Evolutionary conservation across 495 filamentous ascomycete genomes (phyloP).

Genomic region (Neurospora discreta): DNA sequence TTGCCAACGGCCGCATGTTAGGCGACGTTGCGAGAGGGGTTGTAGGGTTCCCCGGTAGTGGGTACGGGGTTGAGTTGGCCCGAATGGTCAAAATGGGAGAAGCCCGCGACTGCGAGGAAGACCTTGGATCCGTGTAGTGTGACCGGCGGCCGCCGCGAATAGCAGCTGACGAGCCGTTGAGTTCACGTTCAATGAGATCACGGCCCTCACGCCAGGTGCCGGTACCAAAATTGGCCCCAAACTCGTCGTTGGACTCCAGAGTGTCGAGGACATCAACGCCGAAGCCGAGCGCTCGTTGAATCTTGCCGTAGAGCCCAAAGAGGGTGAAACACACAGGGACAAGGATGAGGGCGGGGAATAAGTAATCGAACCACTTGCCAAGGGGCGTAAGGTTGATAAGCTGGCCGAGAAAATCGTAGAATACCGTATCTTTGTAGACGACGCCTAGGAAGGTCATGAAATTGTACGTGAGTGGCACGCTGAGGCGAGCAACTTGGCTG

Average conservation of each 20-base stretch:
- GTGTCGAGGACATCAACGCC: constrained; percentile 64
- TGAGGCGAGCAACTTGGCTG: constrained; percentile 76
- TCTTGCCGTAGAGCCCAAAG: constrained; percentile 76
- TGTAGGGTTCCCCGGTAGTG: constrained; percentile 10
- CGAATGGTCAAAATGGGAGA: constrained; percentile 30
- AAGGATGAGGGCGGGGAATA: constrained; percentile 80
- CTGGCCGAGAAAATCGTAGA: constrained; percentile 75
- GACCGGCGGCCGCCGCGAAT: constrained; percentile 14
- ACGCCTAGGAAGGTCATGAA: constrained; percentile 79
- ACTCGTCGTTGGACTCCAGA: constrained; percentile 52
- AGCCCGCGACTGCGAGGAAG: constrained; percentile 5
- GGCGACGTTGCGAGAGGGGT: constrained; percentile 34
- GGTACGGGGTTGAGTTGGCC: constrained; percentile 2
- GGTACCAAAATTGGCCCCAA: constrained; percentile 54
- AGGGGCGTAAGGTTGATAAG: constrained; percentile 78
- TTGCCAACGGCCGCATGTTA: constrained; percentile 22
- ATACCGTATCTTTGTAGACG: constrained; percentile 61
- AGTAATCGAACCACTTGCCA: constrained; percentile 71
- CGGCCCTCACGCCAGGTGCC: constrained; percentile 87
- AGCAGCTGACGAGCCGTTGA: constrained; percentile 45
- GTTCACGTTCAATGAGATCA: constrained; percentile 85
- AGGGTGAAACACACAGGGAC: constrained; percentile 71
- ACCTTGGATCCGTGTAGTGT: background rate
- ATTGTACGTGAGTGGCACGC: constrained; percentile 87
- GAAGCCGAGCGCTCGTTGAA: constrained; percentile 70